Evolutionary conservation across 2,329 filamentous ascomycete genomes (phyloP).

Genomic region (Aspergillus amoenus): DNA sequence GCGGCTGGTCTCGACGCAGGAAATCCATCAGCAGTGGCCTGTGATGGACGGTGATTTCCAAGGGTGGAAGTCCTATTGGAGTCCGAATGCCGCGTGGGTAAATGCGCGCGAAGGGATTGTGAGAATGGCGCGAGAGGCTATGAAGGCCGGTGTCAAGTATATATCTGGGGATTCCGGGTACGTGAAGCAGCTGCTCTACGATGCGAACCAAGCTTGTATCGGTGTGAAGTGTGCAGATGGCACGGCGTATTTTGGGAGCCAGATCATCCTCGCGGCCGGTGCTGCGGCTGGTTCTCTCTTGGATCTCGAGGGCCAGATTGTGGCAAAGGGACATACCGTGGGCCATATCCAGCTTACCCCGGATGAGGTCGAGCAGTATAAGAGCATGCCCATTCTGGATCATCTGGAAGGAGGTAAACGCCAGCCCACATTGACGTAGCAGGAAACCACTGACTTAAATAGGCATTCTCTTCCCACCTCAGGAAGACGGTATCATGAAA

Average conservation of each 20-base stretch:
- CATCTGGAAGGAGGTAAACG: conserved; percentile 22
- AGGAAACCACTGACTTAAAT: neutral
- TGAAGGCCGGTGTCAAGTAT: neutral
- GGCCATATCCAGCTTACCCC: conserved; percentile 29
- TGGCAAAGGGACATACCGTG: conserved; percentile 12
- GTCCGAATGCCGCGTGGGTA: conserved; percentile 2
- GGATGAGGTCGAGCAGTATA: conserved; percentile 31
- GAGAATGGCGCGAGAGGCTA: neutral
- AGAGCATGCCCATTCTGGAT: conserved; percentile 35
- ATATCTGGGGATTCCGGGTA: neutral
- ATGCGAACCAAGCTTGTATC: neutral
- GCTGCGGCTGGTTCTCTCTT: neutral
- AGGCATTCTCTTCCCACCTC: conserved; percentile 32
- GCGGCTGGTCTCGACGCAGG: neutral
- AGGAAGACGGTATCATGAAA: conserved; percentile 13
- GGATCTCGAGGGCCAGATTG: conserved; percentile 3
- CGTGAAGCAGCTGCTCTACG: neutral
- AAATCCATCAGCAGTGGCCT: conserved; percentile 1
- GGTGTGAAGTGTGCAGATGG: conserved; percentile 1
- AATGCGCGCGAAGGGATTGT: conserved; percentile 4
- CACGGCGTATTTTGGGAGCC: neutral
- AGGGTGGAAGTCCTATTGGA: conserved; percentile 2
- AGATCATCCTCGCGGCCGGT: conserved; percentile 1
- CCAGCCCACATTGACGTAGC: neutral
- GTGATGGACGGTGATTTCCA: neutral